phyloP scores from a whole-genome alignment of 768 basidiomycete genomes.

The Chalciporus sphaerocephalus region DNA sequence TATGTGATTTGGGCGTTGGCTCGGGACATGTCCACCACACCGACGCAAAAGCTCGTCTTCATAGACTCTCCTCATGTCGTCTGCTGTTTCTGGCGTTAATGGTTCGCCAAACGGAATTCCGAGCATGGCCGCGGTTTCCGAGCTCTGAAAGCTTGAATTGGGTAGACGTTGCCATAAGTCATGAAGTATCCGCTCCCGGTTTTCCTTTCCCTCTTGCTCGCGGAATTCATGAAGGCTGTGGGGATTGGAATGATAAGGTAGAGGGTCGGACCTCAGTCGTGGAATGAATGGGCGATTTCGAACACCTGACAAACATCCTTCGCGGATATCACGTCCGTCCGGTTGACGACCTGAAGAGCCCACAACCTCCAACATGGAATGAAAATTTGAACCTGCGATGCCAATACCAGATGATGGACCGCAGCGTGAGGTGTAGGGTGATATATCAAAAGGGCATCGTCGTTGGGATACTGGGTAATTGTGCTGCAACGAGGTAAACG shows the following conservation, averaged over 20 bases:
- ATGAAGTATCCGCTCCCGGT: conserved; percentile 55
- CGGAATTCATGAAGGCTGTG: conserved; percentile 61
- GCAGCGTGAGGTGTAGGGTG: conserved; percentile 4
- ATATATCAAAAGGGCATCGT: conserved; percentile 29
- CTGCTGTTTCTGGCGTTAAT: conserved; percentile 52
- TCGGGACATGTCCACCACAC: conserved; percentile 44
- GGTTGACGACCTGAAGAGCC: conserved; percentile 25
- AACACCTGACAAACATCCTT: conserved; percentile 48
- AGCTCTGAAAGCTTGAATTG: conserved; percentile 24
- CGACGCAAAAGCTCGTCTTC: conserved; percentile 66
- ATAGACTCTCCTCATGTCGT: conserved; percentile 64
- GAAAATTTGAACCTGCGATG: conserved; percentile 18
- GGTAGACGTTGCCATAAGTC: conserved; percentile 62
- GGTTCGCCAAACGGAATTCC: conserved; percentile 14
- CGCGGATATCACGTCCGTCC: conserved; percentile 49
- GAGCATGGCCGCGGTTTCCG: conserved; percentile 21
- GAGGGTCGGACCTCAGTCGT: conserved; percentile 52
- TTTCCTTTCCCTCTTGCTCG: conserved; percentile 56
- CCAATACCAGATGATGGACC: conserved; percentile 12
- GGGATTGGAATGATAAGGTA: conserved; percentile 37
- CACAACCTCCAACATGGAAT: conserved; percentile 26
- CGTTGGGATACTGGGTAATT: conserved; percentile 7
- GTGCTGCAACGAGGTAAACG: conserved; percentile 17
- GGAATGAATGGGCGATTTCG: conserved; percentile 56
- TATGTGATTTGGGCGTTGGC: conserved; percentile 43